Evolutionary conservation across 192 early-diverging fungal species (phyloP), one percentile per base, ranked within the genome.

Genomic region (Entomortierella chlamydospora): DNA sequence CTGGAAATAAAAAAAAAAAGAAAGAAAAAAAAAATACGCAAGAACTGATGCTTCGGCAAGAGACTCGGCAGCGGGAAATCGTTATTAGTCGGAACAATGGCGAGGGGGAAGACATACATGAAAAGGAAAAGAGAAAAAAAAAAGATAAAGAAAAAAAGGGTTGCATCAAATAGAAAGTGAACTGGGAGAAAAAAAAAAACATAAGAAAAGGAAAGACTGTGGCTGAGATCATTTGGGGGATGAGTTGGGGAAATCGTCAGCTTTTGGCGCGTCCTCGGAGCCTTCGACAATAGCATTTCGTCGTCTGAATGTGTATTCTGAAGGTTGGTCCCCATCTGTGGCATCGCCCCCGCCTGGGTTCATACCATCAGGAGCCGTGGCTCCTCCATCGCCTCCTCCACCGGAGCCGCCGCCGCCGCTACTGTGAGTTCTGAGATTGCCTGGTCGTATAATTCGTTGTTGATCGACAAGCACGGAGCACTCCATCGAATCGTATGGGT

Each of bases 201-300:
- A 45, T 42, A 52, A 54, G 20, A 31, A 61, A 60, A 43, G 29
- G 31, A 52, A 70, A 54, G 30, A 26, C 51, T 18, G 47, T 55
- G 30, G 30, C 22, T 39, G 25, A 4, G 41, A 65, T 79, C 76
- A 79, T 43, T 79, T 79, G 28, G 76, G 68, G 7, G 76, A 70
- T 13, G 31, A 37, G 49, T 54, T 69, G 15, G 76, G 61, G 57
- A 70, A 79, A 57, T 79, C 76, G 29, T 79, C 76, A 12, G 76
- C 61, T 34, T 79, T 79, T 57, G 76, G 76, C 42, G 76, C 76
- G n/a, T 79, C 76, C 4, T 79, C 76, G 20, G 68, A 70, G 22
- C 76, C 76, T 22, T 79, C 76, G 7, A 79, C 76, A 56, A 79
- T 79, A 17, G 76, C 76, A 17, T 79, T 79, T 58, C 76, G 43